Base-by-base conservation (phyloP, 345 rosid genomes). In the Pugionium cornutum region DNA sequence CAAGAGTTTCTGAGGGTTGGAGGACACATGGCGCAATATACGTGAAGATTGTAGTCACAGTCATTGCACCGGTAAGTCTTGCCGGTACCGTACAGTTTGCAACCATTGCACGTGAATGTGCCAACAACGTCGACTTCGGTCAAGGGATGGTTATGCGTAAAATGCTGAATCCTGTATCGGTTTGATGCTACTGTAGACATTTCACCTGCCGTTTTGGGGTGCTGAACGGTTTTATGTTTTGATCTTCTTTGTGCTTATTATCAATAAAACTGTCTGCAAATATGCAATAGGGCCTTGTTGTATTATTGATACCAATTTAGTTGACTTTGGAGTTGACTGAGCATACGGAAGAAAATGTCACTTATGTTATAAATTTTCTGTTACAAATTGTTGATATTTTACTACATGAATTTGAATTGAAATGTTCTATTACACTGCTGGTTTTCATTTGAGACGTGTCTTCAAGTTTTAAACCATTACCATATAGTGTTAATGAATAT, bases 1-100 rank as follows among this genome's bases (percentile, higher is more conserved):
- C 50, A 49, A 71, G 64, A 43, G 50, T 68, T 63, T 58, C 40
- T n/a, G 55, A 82, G 58, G n/a, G 9, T 30, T 6, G 0, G 0
- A 10, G 72, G 82, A 62, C 76, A 75, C 3, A 64, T 73, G 61
- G 76, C 73, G 31, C 83, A 83, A 69, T 58, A 70, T 42, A 77
- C 78, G 46, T 79, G 85, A 58, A 81, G 80, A 40, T 78, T 66
- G 30, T 65, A 74, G 61, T 75, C 10, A 57, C 81, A 80, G 35
- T 3, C 30, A 9, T 33, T 30, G 76, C 83, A 80, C 39, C 73
- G 67, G 56, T 71, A 76, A 11, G 62, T 56, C 26, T 26, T 43
- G 44, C 80, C 53, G 0, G 4, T 0, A 4, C 85, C 85, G 10
- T 1, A 39, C 11, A 63, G 27, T 42, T 68, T 64, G 77, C 85